Base-by-base conservation (phyloP, 2,329 filamentous ascomycete genomes). In the Dothistroma septosporum region DNA sequence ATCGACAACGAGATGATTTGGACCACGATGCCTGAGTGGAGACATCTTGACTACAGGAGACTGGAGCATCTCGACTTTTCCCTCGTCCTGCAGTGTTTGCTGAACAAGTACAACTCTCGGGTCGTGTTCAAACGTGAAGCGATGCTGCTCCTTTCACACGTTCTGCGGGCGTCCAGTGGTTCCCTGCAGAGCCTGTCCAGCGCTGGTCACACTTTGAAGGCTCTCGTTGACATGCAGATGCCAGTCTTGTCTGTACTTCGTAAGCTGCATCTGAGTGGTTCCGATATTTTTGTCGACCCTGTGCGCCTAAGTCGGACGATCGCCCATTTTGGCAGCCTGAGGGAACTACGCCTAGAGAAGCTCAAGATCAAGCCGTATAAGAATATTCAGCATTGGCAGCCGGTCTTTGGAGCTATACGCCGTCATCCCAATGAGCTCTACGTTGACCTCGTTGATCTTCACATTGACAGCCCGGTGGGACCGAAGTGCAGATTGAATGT, bases 401-500 rank as follows among this genome's bases (percentile, higher is more conserved):
- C 56, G 11, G 28, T 58, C 8, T 58, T 58, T 32, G 33, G 5
- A 35, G 48, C 56, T 11, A 58, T 58, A 11, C 56, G 47, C 2
- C 32, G 53, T 10, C 56, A 58, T 19, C 8, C 44, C 4, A 32
- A 50, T 41, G 10, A 19, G 22, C 22, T 57, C 10, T 22, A 31
- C 16, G 19, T 57, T 10, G 37, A 49, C 11, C 4, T 48, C 46
- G 19, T 48, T 11, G 22, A n/a, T 2, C 21, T 31, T 50, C 28
- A 32, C 9, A 24, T 6, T 24, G 48, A 16, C 22, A 37, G 1
- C 2, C 12, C 5, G 3, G n/a, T 21, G 16, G 16, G 28, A 50
- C 41, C 10, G 35, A 11, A 33, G 24, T 32, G 11, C 4, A 11
- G 10, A 24, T n/a, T 22, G 44, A 37, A 33, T 5, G 10, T 11